phyloP scores from a whole-genome alignment of 352 stramenopile genomes.

The Globisporangium paroecandrum region DNA sequence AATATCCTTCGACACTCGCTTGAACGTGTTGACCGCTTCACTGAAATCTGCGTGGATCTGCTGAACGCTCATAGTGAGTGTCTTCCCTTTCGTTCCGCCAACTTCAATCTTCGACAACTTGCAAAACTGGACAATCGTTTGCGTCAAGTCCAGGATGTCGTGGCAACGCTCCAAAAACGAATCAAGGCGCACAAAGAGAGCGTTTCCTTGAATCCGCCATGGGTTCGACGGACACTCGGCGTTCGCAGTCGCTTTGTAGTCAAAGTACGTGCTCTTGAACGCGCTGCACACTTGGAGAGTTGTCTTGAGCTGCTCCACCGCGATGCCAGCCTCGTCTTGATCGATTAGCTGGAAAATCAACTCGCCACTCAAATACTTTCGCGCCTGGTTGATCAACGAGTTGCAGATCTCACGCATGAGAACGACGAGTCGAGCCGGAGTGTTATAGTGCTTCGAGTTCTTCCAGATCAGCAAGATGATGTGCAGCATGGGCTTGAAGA shows the following conservation, averaged over 20 bases:
- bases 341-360: slow-evolving; percentile 97
- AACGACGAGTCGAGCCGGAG: slow-evolving; percentile 93
- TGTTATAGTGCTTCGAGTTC: slow-evolving; percentile 99
- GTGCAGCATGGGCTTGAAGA: slow-evolving; percentile 99
- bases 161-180: slow-evolving; percentile 97
- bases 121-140: slow-evolving; percentile 98
- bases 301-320: slow-evolving; percentile 94
- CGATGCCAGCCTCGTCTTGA: slow-evolving; percentile 92
- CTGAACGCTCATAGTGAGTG: slow-evolving; percentile 90
- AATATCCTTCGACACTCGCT: slow-evolving; percentile 96
- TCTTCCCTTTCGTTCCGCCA: slow-evolving; percentile 96
- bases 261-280: slow-evolving; percentile 98
- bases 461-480: slow-evolving; percentile 99
- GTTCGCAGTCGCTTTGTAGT: slow-evolving; percentile 97
- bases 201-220: slow-evolving; percentile 98
- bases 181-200: slow-evolving; percentile 96
- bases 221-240: slow-evolving; percentile 97
- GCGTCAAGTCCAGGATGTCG: slow-evolving; percentile 96
- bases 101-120: slow-evolving; percentile 98
- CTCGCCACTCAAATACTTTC: slow-evolving; percentile 92
- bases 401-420: slow-evolving; percentile 99
- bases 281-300: slow-evolving; percentile 92
- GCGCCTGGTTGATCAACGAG: slow-evolving; percentile 92
- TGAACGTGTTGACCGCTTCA: slow-evolving; percentile 92
- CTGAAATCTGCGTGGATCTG: slow-evolving; percentile 97